Evolutionary conservation across 495 filamentous ascomycete genomes (phyloP).

Genomic region (Durotheca rogersii): DNA sequence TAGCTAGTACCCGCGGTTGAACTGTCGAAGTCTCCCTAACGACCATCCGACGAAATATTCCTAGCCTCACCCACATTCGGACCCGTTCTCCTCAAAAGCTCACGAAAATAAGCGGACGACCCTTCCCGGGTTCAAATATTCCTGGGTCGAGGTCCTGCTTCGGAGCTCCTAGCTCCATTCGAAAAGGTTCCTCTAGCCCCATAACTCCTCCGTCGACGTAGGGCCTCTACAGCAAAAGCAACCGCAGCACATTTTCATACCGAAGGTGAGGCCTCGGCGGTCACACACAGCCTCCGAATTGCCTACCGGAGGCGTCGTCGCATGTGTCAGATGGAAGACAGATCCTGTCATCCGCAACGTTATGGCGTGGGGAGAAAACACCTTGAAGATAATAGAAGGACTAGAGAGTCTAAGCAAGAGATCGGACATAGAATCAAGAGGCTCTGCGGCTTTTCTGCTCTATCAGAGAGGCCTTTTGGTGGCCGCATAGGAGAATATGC

Average conservation of each 20-base stretch:
- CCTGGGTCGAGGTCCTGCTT: slow-evolving; percentile 4
- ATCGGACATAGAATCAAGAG: slow-evolving; percentile 1
- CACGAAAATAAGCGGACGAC: slow-evolving; percentile 4
- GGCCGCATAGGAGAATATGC: background rate
- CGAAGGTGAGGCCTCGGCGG: slow-evolving; percentile 1
- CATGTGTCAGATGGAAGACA: slow-evolving; percentile 19
- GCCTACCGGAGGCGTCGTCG: slow-evolving; percentile 4
- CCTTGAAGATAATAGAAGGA: too few species aligned
- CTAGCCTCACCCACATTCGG: slow-evolving; percentile 18
- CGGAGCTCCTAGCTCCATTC: slow-evolving; percentile 2
- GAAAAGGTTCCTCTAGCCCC: background rate
- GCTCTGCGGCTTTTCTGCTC: slow-evolving; percentile 17
- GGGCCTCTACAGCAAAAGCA: slow-evolving; percentile 6
- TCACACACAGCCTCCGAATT: slow-evolving; percentile 16
- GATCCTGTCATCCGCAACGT: slow-evolving; percentile 28
- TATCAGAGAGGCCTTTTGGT: background rate
- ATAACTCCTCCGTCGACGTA: slow-evolving; percentile 4
- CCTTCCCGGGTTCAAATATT: background rate
- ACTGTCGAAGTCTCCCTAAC: too few species aligned
- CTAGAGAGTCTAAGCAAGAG: background rate
- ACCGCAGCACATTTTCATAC: slow-evolving; percentile 1
- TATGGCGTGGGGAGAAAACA: slow-evolving; percentile 24
- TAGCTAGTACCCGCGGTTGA: too few species aligned
- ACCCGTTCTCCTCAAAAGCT: slow-evolving; percentile 8
- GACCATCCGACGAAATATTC: slow-evolving; percentile 6